Evolutionary conservation across 164 flowering plant genomes (phyloP).

Genomic region (Umbilicus rupestris): DNA sequence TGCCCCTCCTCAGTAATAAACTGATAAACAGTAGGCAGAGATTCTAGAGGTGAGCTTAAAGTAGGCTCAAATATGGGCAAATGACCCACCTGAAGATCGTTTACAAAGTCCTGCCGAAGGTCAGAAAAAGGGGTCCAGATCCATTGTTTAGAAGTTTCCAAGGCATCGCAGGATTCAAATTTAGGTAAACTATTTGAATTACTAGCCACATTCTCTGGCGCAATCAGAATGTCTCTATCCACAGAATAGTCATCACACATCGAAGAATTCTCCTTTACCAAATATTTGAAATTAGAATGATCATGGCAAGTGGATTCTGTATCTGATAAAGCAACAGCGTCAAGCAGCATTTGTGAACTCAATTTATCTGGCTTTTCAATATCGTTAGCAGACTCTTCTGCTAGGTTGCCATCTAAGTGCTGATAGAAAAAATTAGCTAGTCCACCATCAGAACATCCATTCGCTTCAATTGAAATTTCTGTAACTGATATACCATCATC

Average conservation of each 20-base stretch:
- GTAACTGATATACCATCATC: not conserved
- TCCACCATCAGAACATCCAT: not conserved
- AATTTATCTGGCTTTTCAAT: not conserved
- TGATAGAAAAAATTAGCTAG: not conserved
- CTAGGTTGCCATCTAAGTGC: not conserved
- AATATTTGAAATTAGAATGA: not conserved
- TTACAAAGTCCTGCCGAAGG: conserved; percentile 33
- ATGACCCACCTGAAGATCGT: conserved; percentile 36
- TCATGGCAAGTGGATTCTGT: not conserved
- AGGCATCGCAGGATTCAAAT: conserved; percentile 1
- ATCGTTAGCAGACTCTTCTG: not conserved
- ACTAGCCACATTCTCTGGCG: conserved; percentile 12
- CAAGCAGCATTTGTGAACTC: not conserved
- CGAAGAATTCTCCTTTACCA: conserved; percentile 8
- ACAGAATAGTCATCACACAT: conserved; percentile 13
- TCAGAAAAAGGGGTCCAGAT: conserved; percentile 65
- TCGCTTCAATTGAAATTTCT: not conserved
- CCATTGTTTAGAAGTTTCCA: conserved; percentile 34
- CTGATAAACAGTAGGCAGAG: conserved; percentile 29
- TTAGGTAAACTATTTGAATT: conserved; percentile 7
- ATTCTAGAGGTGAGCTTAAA: conserved; percentile 21
- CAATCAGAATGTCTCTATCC: conserved; percentile 18
- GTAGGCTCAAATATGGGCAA: conserved; percentile 41
- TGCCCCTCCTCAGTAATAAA: conserved; percentile 51
- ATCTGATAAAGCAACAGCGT: not conserved